These are phyloP conservation scores for Flammula alnicola DNA, from an alignment of 1,284 basidiomycete species.

Conservation along the genomic window DNA sequence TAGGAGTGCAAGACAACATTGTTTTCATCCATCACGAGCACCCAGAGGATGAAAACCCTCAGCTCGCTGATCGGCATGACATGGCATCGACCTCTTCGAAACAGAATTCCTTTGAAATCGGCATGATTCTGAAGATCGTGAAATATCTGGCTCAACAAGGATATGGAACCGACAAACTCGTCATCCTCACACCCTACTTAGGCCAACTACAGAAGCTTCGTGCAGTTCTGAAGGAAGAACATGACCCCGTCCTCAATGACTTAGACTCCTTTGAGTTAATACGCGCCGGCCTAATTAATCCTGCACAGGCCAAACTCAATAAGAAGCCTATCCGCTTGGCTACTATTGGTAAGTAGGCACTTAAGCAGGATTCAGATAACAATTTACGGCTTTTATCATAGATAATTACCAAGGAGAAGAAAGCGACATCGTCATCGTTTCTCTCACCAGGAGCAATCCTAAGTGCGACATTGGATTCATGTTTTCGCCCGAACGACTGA, in stretches of 20 bases:
- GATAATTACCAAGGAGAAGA: slow-evolving; percentile 65
- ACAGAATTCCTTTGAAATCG: slow-evolving; percentile 58
- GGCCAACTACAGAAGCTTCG: slow-evolving; percentile 63
- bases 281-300: slow-evolving; percentile 52
- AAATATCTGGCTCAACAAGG: slow-evolving; percentile 70
- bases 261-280: slow-evolving; percentile 62
- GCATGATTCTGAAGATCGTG: slow-evolving; percentile 68
- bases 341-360: slow-evolving; percentile 58
- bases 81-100: slow-evolving; percentile 56
- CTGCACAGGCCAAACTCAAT: slow-evolving; percentile 38
- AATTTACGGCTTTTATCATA: slow-evolving; percentile 17
- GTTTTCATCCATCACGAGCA: slow-evolving; percentile 61
- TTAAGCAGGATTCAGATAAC: background rate
- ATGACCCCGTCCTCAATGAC: slow-evolving; percentile 65
- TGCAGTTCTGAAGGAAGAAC: slow-evolving; percentile 46
- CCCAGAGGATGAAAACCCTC: slow-evolving; percentile 52
- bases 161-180: slow-evolving; percentile 60
- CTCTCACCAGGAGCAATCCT: slow-evolving; percentile 61
- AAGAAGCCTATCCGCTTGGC: slow-evolving; percentile 56
- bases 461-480: slow-evolving; percentile 67
- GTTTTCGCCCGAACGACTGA: slow-evolving; percentile 66
- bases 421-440: slow-evolving; percentile 64
- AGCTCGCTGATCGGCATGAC: slow-evolving; percentile 50
- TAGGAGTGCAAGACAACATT: slow-evolving; percentile 59
- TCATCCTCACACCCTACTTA: slow-evolving; percentile 68